Evolutionary conservation across 495 filamentous ascomycete species (phyloP).

Genomic region (Hypoxylon lienhwacheense): DNA sequence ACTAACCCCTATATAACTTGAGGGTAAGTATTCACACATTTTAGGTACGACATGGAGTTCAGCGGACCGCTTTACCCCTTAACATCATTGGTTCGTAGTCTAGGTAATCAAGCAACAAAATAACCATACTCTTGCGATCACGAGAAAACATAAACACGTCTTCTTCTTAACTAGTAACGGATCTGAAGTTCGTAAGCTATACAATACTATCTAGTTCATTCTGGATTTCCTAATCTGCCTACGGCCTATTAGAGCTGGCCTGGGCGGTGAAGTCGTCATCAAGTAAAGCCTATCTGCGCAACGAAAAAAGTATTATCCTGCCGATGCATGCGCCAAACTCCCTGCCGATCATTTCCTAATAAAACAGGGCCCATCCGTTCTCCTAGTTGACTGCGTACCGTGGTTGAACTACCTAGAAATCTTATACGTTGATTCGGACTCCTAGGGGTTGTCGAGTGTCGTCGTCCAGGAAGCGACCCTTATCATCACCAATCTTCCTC

Average conservation of each 20-base stretch:
- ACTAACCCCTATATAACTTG: not conserved
- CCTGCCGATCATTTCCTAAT: conserved; percentile 5
- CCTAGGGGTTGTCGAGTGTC: conserved; percentile 35
- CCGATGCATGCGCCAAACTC: conserved; percentile 19
- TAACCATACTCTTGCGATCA: not conserved
- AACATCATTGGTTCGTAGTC: conserved; percentile 54
- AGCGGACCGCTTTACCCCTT: conserved; percentile 61
- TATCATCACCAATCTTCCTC: conserved; percentile 80
- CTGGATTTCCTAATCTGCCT: not conserved
- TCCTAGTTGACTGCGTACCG: not conserved
- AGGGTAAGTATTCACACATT: conserved; percentile 6
- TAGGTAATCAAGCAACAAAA: conserved; percentile 22
- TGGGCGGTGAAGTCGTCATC: not conserved
- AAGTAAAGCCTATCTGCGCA: not conserved
- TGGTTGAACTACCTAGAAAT: not conserved
- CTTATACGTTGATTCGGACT: conserved; percentile 30
- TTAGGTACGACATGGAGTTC: conserved; percentile 72
- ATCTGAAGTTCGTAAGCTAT: conserved; percentile 2
- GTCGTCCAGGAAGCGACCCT: conserved; percentile 52
- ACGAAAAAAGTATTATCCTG: not conserved
- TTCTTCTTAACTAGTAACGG: not conserved
- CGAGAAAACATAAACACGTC: not conserved
- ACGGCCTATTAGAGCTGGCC: conserved; percentile 2
- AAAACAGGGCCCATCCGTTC: not conserved
- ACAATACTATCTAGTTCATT: conserved; percentile 1